A percentile compares a stretch with the other conserved stretches of the same genome.
phyloP scores from a whole-genome alignment of 2,329 filamentous ascomycete genomes.

The Neocucurbitaria cava region DNA sequence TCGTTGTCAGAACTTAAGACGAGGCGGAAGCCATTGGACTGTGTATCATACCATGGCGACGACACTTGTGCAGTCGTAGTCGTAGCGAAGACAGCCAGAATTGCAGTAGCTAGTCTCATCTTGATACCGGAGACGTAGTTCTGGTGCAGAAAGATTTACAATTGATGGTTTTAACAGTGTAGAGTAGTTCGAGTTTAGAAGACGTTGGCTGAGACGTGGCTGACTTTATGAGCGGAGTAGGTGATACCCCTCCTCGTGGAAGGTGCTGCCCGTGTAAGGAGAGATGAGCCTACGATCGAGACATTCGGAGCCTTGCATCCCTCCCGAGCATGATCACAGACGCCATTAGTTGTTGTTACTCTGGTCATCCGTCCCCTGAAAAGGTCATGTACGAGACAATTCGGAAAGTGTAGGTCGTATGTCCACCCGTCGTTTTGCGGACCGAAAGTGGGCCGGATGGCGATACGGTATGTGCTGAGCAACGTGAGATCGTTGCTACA shows the following conservation, averaged over 20 bases:
- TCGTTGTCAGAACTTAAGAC: slow-evolving; percentile 25
- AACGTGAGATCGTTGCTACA: background rate
- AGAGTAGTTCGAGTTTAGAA: background rate
- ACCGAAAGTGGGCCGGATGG: background rate
- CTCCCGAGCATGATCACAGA: background rate
- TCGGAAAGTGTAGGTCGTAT: background rate
- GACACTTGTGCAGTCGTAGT: background rate
- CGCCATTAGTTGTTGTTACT: background rate
- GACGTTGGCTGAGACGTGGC: background rate
- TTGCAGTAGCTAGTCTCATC: background rate
- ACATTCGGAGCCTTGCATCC: background rate
- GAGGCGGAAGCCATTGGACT: slow-evolving; percentile 30
- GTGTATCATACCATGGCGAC: slow-evolving; percentile 8
- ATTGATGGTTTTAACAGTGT: background rate
- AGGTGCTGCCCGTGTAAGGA: background rate
- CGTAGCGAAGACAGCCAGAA: background rate
- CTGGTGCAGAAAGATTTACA: background rate
- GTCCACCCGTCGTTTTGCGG: background rate
- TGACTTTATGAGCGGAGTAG: background rate
- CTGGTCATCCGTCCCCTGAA: background rate
- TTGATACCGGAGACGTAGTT: background rate
- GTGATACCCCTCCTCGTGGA: background rate
- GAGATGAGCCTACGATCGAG: background rate
- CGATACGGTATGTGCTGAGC: background rate
- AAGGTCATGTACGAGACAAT: background rate